A percentile compares a stretch with the other conserved stretches of the same genome.
These are phyloP conservation scores for Rhizopogon sp. DNA, from an alignment of 768 basidiomycete genomes.

Conservation along the genomic window DNA sequence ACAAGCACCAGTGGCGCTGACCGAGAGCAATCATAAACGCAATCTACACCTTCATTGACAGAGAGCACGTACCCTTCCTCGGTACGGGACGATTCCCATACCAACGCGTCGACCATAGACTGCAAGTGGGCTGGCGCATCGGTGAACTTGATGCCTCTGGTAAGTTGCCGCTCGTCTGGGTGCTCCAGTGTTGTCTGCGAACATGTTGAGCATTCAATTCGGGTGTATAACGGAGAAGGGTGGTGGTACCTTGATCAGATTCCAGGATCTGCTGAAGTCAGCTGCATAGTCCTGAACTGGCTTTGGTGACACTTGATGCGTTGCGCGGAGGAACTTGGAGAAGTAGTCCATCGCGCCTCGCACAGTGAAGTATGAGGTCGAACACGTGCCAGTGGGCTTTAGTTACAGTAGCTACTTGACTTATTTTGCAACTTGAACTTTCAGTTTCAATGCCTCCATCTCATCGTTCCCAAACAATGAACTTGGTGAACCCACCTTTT, in stretches of 20 bases:
- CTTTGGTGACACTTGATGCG: constrained; percentile 41
- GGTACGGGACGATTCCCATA: constrained; percentile 78
- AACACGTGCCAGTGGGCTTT: too few species aligned
- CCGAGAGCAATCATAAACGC: constrained; percentile 9
- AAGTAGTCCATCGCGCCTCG: constrained; percentile 69
- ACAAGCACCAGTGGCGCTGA: constrained; percentile 81
- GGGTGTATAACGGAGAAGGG: neutral
- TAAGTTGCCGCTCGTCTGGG: constrained; percentile 86
- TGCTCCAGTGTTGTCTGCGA: constrained; percentile 72
- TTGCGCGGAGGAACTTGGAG: constrained; percentile 64
- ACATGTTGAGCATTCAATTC: constrained; percentile 6
- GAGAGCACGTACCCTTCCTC: constrained; percentile 73
- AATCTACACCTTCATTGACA: neutral
- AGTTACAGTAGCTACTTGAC: too few species aligned
- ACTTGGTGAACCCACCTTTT: constrained; percentile 50
- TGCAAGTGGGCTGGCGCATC: constrained; percentile 72
- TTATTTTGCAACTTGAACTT: too few species aligned
- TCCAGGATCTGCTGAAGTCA: constrained; percentile 78
- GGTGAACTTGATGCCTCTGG: constrained; percentile 76
- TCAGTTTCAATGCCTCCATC: too few species aligned
- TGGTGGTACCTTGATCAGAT: constrained; percentile 53
- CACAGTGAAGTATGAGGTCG: too few species aligned
- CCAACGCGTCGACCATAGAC: constrained; percentile 80
- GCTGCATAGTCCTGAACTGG: constrained; percentile 57
- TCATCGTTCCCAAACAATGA: neutral